phyloP scores from a whole-genome alignment of 1,139 yeast genomes.

The Kazachstania sp. region DNA sequence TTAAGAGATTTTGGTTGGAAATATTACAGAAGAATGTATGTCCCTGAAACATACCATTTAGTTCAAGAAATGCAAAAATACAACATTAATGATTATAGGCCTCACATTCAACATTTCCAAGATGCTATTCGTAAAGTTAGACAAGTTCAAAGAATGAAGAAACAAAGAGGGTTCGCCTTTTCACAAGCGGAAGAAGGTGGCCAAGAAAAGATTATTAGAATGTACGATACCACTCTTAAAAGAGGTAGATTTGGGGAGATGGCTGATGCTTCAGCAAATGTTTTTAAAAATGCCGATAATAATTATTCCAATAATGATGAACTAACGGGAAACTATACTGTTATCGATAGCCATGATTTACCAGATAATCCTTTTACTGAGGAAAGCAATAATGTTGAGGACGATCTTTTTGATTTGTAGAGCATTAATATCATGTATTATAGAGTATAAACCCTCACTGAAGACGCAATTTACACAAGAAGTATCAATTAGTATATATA shows the following conservation, averaged over 20 bases:
- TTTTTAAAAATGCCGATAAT: slow-evolving; percentile 20
- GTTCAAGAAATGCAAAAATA: slow-evolving; percentile 96
- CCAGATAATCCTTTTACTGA: slow-evolving; percentile 11
- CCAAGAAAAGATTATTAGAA: slow-evolving; percentile 82
- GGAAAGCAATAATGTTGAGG: background rate
- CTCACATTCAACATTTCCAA: slow-evolving; percentile 93
- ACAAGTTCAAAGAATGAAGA: slow-evolving; percentile 96
- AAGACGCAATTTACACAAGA: too few relatives aligned
- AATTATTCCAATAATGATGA: background rate
- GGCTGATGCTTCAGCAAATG: slow-evolving; percentile 34
- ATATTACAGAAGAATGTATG: slow-evolving; percentile 82
- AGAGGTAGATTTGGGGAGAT: slow-evolving; percentile 49
- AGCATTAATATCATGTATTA: background rate
- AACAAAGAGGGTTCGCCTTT: slow-evolving; percentile 97
- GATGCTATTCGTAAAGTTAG: slow-evolving; percentile 94
- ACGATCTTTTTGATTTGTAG: background rate
- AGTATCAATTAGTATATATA: too few relatives aligned
- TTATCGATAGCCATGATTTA: background rate
- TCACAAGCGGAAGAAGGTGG: slow-evolving; percentile 92
- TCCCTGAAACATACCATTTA: slow-evolving; percentile 86
- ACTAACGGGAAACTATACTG: background rate
- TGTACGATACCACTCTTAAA: slow-evolving; percentile 80
- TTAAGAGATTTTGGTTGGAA: slow-evolving; percentile 90
- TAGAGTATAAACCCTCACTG: background rate
- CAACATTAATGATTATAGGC: slow-evolving; percentile 87